Conservation (phyloP, 2,329 filamentous ascomycete genomes). For the Davidsoniella neocaledoniae region DNA sequence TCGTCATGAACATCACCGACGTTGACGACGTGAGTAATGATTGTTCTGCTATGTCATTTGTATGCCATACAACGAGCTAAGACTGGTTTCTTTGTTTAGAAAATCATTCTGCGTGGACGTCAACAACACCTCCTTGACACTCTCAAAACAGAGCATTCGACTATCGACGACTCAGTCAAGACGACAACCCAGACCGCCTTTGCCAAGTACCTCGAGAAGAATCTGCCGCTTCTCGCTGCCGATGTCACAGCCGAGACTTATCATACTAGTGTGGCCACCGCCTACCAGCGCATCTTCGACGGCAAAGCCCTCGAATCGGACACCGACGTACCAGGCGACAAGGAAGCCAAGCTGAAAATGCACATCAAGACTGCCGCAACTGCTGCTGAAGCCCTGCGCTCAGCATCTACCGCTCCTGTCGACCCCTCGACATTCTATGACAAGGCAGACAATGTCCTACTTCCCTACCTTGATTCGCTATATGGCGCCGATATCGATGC, state of each 20-base stretch:
- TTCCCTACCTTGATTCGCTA: constrained; percentile 65
- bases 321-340: constrained; percentile 46
- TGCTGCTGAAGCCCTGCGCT: constrained; percentile 22
- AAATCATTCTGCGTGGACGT: constrained; percentile 47
- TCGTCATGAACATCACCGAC: constrained; percentile 89
- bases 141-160: constrained; percentile 7
- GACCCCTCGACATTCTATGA: constrained; percentile 33
- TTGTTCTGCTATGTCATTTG: background rate
- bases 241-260: constrained; percentile 31
- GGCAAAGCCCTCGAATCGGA: constrained; percentile 39
- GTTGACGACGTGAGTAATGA: constrained; percentile 41
- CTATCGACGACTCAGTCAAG: constrained; percentile 9
- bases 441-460: constrained; percentile 47
- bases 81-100: constrained; percentile 5
- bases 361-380: constrained; percentile 50
- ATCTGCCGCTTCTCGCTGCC: constrained; percentile 33
- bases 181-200: constrained; percentile 26
- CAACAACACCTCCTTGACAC: constrained; percentile 62
- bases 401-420: constrained; percentile 23
- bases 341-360: constrained; percentile 81
- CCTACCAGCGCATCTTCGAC: constrained; percentile 36
- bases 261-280: constrained; percentile 29
- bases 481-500: constrained; percentile 47
- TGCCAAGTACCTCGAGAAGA: constrained; percentile 36
- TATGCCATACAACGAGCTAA: background rate